Conservation (phyloP, 495 filamentous ascomycete genomes). For the Wilcoxina mikolae region DNA sequence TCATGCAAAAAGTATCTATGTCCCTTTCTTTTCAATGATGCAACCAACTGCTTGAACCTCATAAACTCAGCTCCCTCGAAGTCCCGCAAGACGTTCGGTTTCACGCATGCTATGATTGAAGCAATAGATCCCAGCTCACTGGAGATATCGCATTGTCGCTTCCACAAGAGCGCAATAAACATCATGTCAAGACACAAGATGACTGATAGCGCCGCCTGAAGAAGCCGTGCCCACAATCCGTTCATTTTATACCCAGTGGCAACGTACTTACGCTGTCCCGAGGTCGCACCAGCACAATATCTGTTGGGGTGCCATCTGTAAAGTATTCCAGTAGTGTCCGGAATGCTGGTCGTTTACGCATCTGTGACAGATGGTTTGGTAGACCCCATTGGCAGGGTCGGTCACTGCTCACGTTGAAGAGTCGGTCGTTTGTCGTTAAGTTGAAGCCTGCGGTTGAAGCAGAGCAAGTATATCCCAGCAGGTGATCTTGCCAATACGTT, state of each 20-base stretch:
- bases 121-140: neutral
- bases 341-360: neutral
- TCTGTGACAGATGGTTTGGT: neutral
- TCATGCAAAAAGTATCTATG: too few species aligned
- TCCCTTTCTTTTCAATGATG: too few species aligned
- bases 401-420: neutral
- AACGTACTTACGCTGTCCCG: neutral
- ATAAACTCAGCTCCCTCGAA: neutral
- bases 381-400: neutral
- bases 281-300: neutral
- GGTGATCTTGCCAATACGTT: too few species aligned
- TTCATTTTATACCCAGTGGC: neutral
- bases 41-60: too few species aligned
- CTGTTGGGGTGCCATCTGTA: neutral
- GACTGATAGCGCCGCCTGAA: neutral
- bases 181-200: neutral
- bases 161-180: neutral
- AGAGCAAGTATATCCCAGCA: too few species aligned
- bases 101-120: neutral
- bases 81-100: neutral
- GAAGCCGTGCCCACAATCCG: neutral
- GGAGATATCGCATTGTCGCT: neutral
- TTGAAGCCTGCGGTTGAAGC: too few species aligned
- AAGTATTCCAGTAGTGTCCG: neutral
- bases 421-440: too few species aligned